Percentiles rank a stretch among this genome's conserved stretches.
Evolutionary conservation across 768 basidiomycete genomes (phyloP).

Genomic region (Termitomyces sp.): DNA sequence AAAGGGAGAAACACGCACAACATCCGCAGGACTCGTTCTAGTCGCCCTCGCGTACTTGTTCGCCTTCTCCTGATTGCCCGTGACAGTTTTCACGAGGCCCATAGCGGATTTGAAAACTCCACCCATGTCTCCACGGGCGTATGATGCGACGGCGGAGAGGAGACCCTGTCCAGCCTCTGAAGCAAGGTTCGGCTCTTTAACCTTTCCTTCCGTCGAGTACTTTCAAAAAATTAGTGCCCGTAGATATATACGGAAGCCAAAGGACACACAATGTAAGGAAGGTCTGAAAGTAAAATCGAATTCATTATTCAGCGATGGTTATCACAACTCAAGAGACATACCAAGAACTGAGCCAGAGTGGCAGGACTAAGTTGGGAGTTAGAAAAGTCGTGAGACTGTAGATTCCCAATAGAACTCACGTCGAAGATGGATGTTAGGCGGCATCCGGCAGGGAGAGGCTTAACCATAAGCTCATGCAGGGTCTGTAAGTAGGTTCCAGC

Average conservation of each 20-base stretch:
- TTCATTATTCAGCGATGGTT: not conserved
- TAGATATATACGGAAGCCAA: not conserved
- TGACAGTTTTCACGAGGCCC: constrained; percentile 70
- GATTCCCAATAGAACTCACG: constrained; percentile 37
- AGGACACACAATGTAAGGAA: constrained; percentile 58
- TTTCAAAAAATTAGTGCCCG: constrained; percentile 19
- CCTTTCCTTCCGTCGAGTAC: constrained; percentile 94
- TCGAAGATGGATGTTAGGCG: constrained; percentile 83
- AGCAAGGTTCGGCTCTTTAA: constrained; percentile 91
- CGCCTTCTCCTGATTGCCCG: constrained; percentile 62
- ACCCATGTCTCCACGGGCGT: constrained; percentile 74
- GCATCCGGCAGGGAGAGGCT: constrained; percentile 78
- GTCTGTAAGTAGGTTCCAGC: constrained; percentile 30
- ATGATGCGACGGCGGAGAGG: constrained; percentile 72
- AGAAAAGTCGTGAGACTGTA: not conserved
- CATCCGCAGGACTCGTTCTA: constrained; percentile 81
- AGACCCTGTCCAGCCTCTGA: constrained; percentile 87
- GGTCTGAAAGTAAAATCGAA: constrained; percentile 37
- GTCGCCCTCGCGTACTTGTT: constrained; percentile 56
- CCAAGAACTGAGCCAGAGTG: constrained; percentile 90
- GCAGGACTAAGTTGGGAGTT: constrained; percentile 51
- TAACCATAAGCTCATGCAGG: constrained; percentile 80
- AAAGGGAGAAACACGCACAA: constrained; percentile 43
- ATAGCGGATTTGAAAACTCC: constrained; percentile 74
- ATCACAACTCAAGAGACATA: constrained; percentile 27